Conservation (phyloP, 345 rosid species). For the Physaria fendleri region DNA sequence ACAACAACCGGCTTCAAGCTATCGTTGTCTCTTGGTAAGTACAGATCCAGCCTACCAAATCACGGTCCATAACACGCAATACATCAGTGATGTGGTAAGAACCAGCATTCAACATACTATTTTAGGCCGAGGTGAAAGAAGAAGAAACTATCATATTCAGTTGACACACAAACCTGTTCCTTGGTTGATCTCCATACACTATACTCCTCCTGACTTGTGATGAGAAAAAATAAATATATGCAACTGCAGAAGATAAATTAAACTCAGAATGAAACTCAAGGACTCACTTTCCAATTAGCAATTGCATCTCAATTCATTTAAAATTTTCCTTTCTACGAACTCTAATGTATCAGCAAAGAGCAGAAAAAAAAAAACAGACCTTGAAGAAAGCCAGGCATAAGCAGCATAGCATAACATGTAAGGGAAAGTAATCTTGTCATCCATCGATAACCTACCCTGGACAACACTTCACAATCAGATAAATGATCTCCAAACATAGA, state of each 20-base stretch:
- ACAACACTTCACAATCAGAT: conserved; percentile 30
- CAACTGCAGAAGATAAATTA: conserved; percentile 57
- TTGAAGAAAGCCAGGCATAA: conserved; percentile 93
- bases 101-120: not conserved
- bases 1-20: conserved; percentile 86
- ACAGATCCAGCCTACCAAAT: conserved; percentile 65
- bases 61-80: not conserved
- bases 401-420: conserved; percentile 68
- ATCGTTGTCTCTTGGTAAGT: conserved; percentile 56
- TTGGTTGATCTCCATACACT: conserved; percentile 90
- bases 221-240: conserved; percentile 74
- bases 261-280: not conserved
- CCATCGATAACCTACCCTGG: conserved; percentile 98
- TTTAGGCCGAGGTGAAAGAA: not conserved
- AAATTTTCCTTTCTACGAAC: not conserved
- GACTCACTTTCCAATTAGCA: not conserved
- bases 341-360: not conserved
- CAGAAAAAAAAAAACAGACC: conserved; percentile 34
- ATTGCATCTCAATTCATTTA: not conserved
- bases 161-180: conserved; percentile 64
- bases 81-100: not conserved
- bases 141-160: not conserved
- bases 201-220: conserved; percentile 61
- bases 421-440: conserved; percentile 64
- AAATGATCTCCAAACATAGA: not conserved